phyloP scores from a whole-genome alignment of 2,329 filamentous ascomycete genomes.

The Colletotrichum cordylinicola region DNA sequence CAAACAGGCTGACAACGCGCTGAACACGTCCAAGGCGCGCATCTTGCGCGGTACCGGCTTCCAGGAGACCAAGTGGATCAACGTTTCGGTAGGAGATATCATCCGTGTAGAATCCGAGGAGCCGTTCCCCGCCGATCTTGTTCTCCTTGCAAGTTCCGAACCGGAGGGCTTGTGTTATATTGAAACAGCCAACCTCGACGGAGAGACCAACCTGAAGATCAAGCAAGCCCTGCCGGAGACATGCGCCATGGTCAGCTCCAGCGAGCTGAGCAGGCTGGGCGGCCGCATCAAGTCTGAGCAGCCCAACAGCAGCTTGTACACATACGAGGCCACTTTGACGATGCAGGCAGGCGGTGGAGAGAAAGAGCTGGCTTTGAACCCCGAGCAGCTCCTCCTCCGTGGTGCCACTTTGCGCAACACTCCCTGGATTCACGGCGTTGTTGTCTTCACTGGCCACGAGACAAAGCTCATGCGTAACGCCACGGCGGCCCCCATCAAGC shows the following conservation, averaged over 20 bases:
- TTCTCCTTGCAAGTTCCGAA: conserved; percentile 92
- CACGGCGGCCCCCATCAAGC: conserved; percentile 95
- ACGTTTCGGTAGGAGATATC: conserved; percentile 91
- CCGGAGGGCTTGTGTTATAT: conserved; percentile 98
- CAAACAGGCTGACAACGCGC: conserved; percentile 81
- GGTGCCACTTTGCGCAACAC: conserved; percentile 95
- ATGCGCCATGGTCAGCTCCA: conserved; percentile 82
- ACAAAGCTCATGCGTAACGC: conserved; percentile 99
- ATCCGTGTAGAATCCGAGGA: conserved; percentile 93
- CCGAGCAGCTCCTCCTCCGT: conserved; percentile 90
- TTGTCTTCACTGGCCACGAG: conserved; percentile 97
- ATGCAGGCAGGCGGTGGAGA: conserved; percentile 90
- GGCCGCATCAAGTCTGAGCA: conserved; percentile 93
- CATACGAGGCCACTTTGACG: conserved; percentile 94
- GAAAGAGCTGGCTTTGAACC: conserved; percentile 87
- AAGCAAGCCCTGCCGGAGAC: conserved; percentile 98
- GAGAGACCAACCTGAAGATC: conserved; percentile 98
- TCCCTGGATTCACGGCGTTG: conserved; percentile 94
- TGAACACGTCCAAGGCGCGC: conserved; percentile 87
- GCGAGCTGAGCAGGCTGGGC: conserved; percentile 83
- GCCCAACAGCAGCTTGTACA: conserved; percentile 97
- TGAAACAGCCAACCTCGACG: conserved; percentile 96
- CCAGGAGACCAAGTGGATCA: conserved; percentile 89
- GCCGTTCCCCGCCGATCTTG: conserved; percentile 91
- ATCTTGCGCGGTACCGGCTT: conserved; percentile 86